Percentiles rank a stretch among this genome's conserved stretches.
Conservation (phyloP, 2,329 filamentous ascomycete species). For the Cordyceps cateniannulata region DNA sequence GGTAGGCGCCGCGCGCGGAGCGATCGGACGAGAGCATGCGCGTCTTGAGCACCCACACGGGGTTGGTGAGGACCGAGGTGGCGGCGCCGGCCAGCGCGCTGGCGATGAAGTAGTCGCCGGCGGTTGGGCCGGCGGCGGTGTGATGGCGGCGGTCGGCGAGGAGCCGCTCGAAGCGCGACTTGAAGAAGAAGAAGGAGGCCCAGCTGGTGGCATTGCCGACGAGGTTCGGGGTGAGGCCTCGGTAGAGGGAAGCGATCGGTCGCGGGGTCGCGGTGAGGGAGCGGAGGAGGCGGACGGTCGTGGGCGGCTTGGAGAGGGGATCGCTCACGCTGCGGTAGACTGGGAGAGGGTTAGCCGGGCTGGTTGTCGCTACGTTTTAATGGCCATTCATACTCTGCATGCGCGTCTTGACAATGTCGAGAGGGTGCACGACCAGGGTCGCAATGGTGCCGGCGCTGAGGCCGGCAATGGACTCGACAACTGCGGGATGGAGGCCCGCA, state of each 20-base stretch:
- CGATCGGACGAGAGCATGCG: conserved; percentile 87
- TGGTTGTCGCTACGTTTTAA: background rate
- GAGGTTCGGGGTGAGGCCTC: conserved; percentile 84
- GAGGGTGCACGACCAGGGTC: conserved; percentile 81
- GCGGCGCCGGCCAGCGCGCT: conserved; percentile 64
- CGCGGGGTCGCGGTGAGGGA: conserved; percentile 42
- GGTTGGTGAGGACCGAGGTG: conserved; percentile 82
- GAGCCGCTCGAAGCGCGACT: conserved; percentile 46
- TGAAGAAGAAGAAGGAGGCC: conserved; percentile 86
- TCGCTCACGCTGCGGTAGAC: conserved; percentile 43
- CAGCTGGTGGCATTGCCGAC: conserved; percentile 86
- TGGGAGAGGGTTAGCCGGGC: conserved; percentile 18
- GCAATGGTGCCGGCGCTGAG: conserved; percentile 82
- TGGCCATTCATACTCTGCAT: conserved; percentile 62
- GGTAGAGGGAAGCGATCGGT: conserved; percentile 68
- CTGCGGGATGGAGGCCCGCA: conserved; percentile 64
- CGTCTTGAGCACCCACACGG: conserved; percentile 97
- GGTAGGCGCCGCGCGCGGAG: conserved; percentile 70
- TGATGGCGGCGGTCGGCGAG: conserved; percentile 23
- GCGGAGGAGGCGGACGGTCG: conserved; percentile 47
- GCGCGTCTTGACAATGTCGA: conserved; percentile 94
- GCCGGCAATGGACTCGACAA: conserved; percentile 83
- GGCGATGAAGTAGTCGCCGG: conserved; percentile 73
- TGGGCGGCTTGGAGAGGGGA: conserved; percentile 32
- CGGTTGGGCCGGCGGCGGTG: conserved; percentile 22